Evolutionary conservation across 495 filamentous ascomycete genomes (phyloP).

Genomic region (Trypethelium eluteriae): DNA sequence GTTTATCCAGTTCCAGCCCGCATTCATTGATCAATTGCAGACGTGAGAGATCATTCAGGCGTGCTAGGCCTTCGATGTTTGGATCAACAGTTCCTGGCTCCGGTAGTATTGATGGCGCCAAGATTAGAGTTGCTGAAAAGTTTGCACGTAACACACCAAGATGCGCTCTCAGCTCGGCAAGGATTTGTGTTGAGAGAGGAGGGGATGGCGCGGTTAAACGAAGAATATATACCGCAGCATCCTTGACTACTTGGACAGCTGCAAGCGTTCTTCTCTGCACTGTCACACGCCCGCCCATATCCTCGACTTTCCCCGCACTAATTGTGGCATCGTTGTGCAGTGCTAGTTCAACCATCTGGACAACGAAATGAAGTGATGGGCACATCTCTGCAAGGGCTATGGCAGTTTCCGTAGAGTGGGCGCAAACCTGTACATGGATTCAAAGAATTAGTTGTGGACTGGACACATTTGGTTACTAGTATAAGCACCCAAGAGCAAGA

Average conservation of each 20-base stretch:
- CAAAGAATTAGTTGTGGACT: neutral
- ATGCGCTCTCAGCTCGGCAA: constrained; percentile 25
- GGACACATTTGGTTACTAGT: neutral
- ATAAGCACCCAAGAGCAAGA: neutral
- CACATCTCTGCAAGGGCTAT: constrained; percentile 25
- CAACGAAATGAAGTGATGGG: constrained; percentile 33
- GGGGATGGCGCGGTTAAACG: constrained; percentile 25
- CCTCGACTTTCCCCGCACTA: neutral
- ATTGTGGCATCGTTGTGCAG: neutral
- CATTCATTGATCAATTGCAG: constrained; percentile 32
- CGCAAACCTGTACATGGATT: constrained; percentile 21
- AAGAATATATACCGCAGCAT: constrained; percentile 35
- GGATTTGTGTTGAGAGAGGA: constrained; percentile 18
- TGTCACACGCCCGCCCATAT: constrained; percentile 16
- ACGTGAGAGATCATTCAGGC: constrained; percentile 29
- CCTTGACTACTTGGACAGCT: constrained; percentile 26
- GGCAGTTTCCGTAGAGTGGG: constrained; percentile 26
- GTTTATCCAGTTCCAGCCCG: constrained; percentile 24
- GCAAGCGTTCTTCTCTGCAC: constrained; percentile 24
- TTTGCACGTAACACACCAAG: constrained; percentile 25
- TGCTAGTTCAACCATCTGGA: constrained; percentile 28
- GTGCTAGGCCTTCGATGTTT: constrained; percentile 25
- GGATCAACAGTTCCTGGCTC: constrained; percentile 23
- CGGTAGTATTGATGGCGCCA: constrained; percentile 23
- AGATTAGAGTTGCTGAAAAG: constrained; percentile 20